phyloP scores from a whole-genome alignment of 371 early-diverging fungal genomes.

The Syncephalastrum monosporum region DNA sequence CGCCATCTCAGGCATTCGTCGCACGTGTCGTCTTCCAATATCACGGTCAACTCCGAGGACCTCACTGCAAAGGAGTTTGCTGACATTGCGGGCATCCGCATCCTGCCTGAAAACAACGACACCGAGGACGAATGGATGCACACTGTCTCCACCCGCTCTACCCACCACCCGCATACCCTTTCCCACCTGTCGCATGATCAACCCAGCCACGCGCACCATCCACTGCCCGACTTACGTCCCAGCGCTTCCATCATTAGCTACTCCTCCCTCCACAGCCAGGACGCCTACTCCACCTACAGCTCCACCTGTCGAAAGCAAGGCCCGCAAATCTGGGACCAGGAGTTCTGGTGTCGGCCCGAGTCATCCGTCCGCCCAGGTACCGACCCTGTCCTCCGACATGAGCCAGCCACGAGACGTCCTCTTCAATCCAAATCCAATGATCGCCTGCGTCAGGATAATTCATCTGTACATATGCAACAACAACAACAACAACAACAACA shows the following conservation, averaged over 20 bases:
- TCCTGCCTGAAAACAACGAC: constrained; percentile 38
- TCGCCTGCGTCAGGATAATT: not conserved
- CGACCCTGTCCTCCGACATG: not conserved
- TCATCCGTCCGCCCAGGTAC: not conserved
- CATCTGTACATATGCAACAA: not conserved
- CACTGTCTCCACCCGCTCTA: constrained; percentile 8
- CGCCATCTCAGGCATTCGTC: constrained; percentile 21
- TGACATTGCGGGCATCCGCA: constrained; percentile 45
- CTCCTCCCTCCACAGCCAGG: constrained; percentile 15
- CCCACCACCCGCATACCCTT: constrained; percentile 11
- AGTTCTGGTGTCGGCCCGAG: constrained; percentile 30
- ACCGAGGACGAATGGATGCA: constrained; percentile 13
- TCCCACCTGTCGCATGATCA: constrained; percentile 7
- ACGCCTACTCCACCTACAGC: constrained; percentile 6
- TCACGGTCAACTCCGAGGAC: constrained; percentile 46
- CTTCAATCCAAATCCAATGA: not conserved
- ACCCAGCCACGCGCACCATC: constrained; percentile 4
- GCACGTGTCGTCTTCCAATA: constrained; percentile 35
- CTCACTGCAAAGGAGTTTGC: constrained; percentile 50
- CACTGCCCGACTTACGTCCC: constrained; percentile 6
- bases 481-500: constrained; percentile 5
- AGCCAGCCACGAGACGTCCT: not conserved
- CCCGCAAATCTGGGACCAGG: constrained; percentile 36
- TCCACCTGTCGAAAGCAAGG: constrained; percentile 5
- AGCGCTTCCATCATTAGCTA: constrained; percentile 7